A percentile compares a stretch with the other conserved stretches of the same genome.
These are phyloP conservation scores for Chernovozyma sophiae-reginae DNA, from an alignment of 1,139 yeast species.

Conservation along the genomic window DNA sequence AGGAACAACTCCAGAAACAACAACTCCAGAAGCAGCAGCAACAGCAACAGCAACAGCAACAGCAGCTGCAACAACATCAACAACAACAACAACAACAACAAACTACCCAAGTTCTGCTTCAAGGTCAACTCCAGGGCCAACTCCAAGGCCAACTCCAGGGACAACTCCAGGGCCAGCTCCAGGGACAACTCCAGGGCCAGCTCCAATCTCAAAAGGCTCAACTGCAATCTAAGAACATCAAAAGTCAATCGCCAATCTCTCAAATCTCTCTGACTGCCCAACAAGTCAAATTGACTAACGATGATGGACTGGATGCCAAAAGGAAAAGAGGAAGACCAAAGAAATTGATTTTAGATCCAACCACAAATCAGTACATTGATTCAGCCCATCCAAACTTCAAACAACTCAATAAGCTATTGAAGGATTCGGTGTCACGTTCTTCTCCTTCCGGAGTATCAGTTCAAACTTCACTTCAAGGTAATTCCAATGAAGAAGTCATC, in stretches of 20 bases:
- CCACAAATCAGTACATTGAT: constrained; percentile 40
- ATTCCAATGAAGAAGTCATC: constrained; percentile 9
- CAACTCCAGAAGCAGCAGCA: constrained; percentile 3
- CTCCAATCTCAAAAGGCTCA: constrained; percentile 7
- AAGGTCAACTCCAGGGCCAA: constrained; percentile 10
- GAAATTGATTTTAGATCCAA: constrained; percentile 39
- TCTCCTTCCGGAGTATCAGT: constrained; percentile 2
- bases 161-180: constrained; percentile 5
- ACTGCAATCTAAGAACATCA: constrained; percentile 2
- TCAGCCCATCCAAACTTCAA: constrained; percentile 43
- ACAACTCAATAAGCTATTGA: constrained; percentile 33
- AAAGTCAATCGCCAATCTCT: constrained; percentile 1
- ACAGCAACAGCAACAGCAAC: constrained; percentile 4
- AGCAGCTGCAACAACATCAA: constrained; percentile 7
- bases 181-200: constrained; percentile 10
- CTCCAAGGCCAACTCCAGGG: constrained; percentile 11
- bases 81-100: constrained; percentile 7
- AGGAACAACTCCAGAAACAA: constrained; percentile 3
- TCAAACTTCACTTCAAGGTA: constrained; percentile 1
- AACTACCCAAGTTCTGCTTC: constrained; percentile 9
- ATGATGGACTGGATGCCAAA: constrained; percentile 18
- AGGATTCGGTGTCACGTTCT: constrained; percentile 17
- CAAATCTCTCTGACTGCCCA: constrained; percentile 5
- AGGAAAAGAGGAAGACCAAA: constrained; percentile 45
- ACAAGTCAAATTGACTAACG: constrained; percentile 3